phyloP scores from a whole-genome alignment of 345 rosid species.

The Melaleuca alternifolia region DNA sequence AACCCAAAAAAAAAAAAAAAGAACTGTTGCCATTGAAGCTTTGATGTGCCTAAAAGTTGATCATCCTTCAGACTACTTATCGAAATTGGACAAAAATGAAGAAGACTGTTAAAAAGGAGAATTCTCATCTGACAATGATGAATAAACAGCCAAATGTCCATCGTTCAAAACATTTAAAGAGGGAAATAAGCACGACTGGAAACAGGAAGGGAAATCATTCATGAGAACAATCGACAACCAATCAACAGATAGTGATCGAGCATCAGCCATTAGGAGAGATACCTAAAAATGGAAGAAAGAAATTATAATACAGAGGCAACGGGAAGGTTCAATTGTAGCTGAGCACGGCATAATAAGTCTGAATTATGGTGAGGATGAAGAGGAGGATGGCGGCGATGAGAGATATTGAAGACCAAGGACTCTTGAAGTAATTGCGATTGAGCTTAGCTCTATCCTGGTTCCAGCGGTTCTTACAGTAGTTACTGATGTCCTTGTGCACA shows the following conservation, averaged over 20 bases:
- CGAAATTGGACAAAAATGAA: not conserved
- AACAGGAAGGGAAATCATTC: not conserved
- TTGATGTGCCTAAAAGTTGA: too few species aligned
- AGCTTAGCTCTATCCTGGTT: constrained; percentile 36
- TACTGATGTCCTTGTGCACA: constrained; percentile 18
- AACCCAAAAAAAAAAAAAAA: too few species aligned
- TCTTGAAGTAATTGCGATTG: constrained; percentile 33
- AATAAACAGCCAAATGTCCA: not conserved
- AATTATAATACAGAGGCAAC: too few species aligned
- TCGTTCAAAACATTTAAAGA: not conserved
- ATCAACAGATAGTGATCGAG: not conserved
- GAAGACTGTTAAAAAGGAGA: not conserved
- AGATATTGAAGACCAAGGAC: constrained; percentile 37
- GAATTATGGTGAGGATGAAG: constrained; percentile 25
- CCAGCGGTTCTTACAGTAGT: constrained; percentile 20
- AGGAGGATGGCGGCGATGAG: constrained; percentile 25
- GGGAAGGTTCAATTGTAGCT: too few species aligned
- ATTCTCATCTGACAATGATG: not conserved
- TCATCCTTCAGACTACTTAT: not conserved
- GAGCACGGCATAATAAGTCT: not conserved
- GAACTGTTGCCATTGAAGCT: too few species aligned
- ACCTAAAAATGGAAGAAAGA: too few species aligned
- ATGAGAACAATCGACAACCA: not conserved
- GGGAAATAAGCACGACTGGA: not conserved
- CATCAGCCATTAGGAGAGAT: not conserved